Base-by-base conservation (phyloP, 345 rosid genomes). In the Barbarea vulgaris region DNA sequence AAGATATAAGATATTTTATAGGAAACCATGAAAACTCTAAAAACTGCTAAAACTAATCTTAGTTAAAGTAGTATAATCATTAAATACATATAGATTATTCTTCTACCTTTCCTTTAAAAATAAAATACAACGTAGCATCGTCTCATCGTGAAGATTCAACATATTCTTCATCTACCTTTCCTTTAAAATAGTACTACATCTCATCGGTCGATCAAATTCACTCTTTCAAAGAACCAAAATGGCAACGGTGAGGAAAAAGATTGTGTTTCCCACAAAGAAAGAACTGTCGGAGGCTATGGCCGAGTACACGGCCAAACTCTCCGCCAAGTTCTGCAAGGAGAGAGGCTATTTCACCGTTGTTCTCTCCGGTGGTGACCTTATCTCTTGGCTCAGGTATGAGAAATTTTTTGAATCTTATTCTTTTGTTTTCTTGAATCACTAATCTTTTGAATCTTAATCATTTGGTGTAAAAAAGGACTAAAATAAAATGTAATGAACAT, bases 321-420 rank as follows among this genome's bases (percentile, higher is more conserved):
- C 97, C 0, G 79, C 74, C 1, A 84, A 83, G 80, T 88, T 84
- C 42, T 65, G 79, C 21, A 77, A 81, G 53, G 82, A 84, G 76
- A 87, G 84, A 74, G 87, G 88, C 5, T 64, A 64, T 27, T 92
- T 92, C 81, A 83, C 90, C 13, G 88, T 89, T n/a, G 96, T 85
- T 63, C 55, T 92, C 56, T 89, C 96, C 25, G 97, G 97, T 27
- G 96, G 97, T 15, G 87, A 85, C 17, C 89, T 91, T 73, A 81
- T 89, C 77, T 64, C 79, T 53, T 89, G 86, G 42, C 91, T 89
- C 70, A 76, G 87, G 97, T 55, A 7, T 31, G 1, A 31, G 4
- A 52, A 53, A 42, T 2, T 31, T 21, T 52, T 53, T 39, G 18
- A 25, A 69, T 17, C 18, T 14, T 6, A 6, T 6, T 53, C 2